Base-by-base conservation (phyloP, 2,329 filamentous ascomycete species). In the Ophidiomyces ophidiicola region DNA sequence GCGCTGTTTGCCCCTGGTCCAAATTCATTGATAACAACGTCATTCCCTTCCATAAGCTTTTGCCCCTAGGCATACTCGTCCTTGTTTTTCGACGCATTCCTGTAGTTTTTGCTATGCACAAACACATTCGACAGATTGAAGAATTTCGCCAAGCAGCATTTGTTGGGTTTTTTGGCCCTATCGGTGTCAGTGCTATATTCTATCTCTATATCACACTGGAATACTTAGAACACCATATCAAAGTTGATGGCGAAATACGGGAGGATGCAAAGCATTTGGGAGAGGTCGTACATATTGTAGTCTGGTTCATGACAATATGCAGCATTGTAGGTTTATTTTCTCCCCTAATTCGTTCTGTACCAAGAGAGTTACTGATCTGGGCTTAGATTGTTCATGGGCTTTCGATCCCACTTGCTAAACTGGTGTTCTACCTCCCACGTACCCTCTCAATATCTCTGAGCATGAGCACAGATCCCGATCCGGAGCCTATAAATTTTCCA, bases 141-240 rank as follows among this genome's bases (percentile, higher is more conserved):
- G 69, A 80, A 28, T 59, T 72, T 20, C 71, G 74, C 3, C 85
- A 93, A 48, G 85, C 85, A 1, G 62, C 82, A 0, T 94, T 93
- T 52, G 82, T 90, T 5, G 87, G 87, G 0, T 94, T 93, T 64
- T 94, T 94, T 48, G 87, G 87, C 0, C 87, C 87, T 0, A 87
- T 94, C 41, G 86, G 88, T 2, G 86, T 94, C 1, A 84, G 82
- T 11, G 87, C 85, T 1, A 73, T 94, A 14, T 94, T 93, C 56
- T 94, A 94, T 55, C 69, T 94, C 4, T 92, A 86, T 53, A 68
- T 94, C 45, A 79, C 74, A 28, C 59, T 82, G 1, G 82, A 93
- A 17, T 94, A 87, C 44, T 66, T 94, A 2, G 54, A 57, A 5
- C 53, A 63, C 8, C 56, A 53, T 3, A 58, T 77, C 41, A 72